These are phyloP conservation scores for Leccinum fibrillosum DNA, from an alignment of 768 basidiomycete genomes.

Conservation along the genomic window DNA sequence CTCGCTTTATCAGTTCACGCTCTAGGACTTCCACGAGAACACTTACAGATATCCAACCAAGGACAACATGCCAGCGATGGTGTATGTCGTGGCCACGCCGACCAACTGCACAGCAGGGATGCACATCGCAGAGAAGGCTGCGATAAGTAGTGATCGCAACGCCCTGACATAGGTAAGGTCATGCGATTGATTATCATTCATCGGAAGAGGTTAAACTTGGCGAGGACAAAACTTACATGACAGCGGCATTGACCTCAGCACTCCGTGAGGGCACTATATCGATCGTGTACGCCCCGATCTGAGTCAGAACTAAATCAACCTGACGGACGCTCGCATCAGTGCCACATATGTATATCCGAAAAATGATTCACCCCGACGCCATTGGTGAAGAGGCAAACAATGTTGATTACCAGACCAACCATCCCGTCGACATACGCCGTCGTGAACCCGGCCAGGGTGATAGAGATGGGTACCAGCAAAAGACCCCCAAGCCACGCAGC, in stretches of 20 bases:
- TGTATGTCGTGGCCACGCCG: conserved; percentile 51
- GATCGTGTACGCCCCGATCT: conserved; percentile 53
- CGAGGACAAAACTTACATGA: conserved; percentile 34
- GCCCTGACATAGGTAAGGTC: conserved; percentile 6
- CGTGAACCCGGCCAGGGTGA: conserved; percentile 47
- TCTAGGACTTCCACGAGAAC: background rate
- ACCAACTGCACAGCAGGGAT: conserved; percentile 46
- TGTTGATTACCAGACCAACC: conserved; percentile 47
- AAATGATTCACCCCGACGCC: conserved; percentile 54
- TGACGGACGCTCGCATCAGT: conserved; percentile 22
- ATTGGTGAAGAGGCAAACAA: conserved; percentile 59
- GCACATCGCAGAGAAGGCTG: conserved; percentile 11
- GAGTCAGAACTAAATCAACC: conserved; percentile 57
- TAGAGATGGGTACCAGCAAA: conserved; percentile 51
- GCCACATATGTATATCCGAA: background rate
- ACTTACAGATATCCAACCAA: conserved; percentile 55
- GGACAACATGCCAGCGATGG: conserved; percentile 41
- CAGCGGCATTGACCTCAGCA: conserved; percentile 59
- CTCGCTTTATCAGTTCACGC: background rate
- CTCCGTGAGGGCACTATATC: conserved; percentile 60
- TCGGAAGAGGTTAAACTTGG: conserved; percentile 16
- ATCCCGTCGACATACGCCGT: conserved; percentile 48
- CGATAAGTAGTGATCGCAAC: conserved; percentile 22
- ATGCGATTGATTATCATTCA: background rate
- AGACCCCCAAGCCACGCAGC: conserved; percentile 46